Percentiles rank a stretch among this genome's conserved stretches.
These are phyloP conservation scores for Hypericum androsaemum DNA, from an alignment of 345 rosid genomes.

Conservation along the genomic window DNA sequence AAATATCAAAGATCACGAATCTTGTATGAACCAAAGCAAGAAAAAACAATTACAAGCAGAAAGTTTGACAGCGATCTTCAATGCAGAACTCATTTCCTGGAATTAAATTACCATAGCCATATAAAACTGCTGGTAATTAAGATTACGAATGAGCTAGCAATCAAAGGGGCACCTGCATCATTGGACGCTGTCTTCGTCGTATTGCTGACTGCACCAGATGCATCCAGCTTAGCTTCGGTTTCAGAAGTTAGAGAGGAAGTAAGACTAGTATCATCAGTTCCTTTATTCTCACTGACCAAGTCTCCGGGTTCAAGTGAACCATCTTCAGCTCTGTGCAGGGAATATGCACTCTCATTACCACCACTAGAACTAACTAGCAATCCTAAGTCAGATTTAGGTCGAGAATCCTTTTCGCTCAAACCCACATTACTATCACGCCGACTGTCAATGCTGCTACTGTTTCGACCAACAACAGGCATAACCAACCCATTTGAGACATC, in stretches of 20 bases:
- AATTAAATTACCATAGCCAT: too few species aligned
- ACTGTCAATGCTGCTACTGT: slow-evolving; percentile 11
- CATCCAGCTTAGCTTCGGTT: slow-evolving; percentile 13
- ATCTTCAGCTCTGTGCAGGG: neutral
- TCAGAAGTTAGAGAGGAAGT: slow-evolving; percentile 15
- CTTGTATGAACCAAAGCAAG: neutral
- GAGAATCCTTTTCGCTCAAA: slow-evolving; percentile 15
- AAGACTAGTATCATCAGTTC: slow-evolving; percentile 20
- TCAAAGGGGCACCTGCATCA: slow-evolving; percentile 35
- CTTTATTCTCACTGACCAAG: slow-evolving; percentile 8
- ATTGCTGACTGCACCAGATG: slow-evolving; percentile 9
- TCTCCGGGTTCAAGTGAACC: slow-evolving; percentile 21
- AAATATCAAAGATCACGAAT: slow-evolving; percentile 1
- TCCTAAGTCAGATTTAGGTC: slow-evolving; percentile 15
- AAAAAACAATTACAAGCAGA: neutral
- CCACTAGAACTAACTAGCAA: slow-evolving; percentile 4
- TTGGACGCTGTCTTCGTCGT: slow-evolving; percentile 24
- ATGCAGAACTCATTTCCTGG: too few species aligned
- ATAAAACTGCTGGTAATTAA: neutral
- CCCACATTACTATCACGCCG: neutral
- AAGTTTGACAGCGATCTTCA: too few species aligned
- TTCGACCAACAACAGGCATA: slow-evolving; percentile 12
- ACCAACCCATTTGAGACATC: slow-evolving; percentile 29
- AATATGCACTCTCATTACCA: slow-evolving; percentile 14
- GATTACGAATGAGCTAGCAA: neutral